Percentiles rank a stretch among this genome's conserved stretches.
phyloP scores from a whole-genome alignment of 805 yeast species.

The Teunomyces panamensis region DNA sequence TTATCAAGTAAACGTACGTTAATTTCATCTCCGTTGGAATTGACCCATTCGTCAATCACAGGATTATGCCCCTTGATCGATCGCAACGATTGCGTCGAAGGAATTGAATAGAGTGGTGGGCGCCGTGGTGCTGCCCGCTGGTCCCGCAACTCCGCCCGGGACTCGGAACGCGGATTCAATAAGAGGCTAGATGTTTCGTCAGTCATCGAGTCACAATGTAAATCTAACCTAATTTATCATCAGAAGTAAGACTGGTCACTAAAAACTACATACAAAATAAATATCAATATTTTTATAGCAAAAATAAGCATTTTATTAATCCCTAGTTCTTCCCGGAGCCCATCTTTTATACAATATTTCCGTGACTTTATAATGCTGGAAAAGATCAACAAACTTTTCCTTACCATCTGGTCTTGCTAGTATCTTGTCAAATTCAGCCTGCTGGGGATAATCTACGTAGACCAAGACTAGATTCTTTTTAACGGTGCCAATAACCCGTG shows the following conservation, averaged over 20 bases:
- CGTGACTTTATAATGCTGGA: constrained; percentile 49
- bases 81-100: constrained; percentile 22
- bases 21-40: constrained; percentile 6
- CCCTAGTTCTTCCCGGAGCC: constrained; percentile 83
- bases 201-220: not conserved
- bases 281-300: not conserved
- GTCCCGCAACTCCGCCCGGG: not conserved
- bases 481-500: constrained; percentile 85
- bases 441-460: constrained; percentile 57
- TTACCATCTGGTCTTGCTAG: constrained; percentile 14
- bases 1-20: constrained; percentile 9
- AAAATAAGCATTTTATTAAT: constrained; percentile 34
- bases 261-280: not conserved
- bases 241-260: not conserved
- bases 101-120: constrained; percentile 28
- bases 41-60: constrained; percentile 10
- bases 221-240: not conserved
- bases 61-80: constrained; percentile 14
- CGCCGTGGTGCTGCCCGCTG: constrained; percentile 5
- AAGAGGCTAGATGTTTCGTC: constrained; percentile 1
- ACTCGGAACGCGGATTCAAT: not conserved
- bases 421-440: constrained; percentile 25
- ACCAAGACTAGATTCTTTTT: constrained; percentile 70
- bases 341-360: constrained; percentile 77
- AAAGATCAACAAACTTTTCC: constrained; percentile 22